A percentile compares a stretch with the other conserved stretches of the same genome.
Conservation (phyloP, 305 asterid genomes). For the Rubia balearica region DNA sequence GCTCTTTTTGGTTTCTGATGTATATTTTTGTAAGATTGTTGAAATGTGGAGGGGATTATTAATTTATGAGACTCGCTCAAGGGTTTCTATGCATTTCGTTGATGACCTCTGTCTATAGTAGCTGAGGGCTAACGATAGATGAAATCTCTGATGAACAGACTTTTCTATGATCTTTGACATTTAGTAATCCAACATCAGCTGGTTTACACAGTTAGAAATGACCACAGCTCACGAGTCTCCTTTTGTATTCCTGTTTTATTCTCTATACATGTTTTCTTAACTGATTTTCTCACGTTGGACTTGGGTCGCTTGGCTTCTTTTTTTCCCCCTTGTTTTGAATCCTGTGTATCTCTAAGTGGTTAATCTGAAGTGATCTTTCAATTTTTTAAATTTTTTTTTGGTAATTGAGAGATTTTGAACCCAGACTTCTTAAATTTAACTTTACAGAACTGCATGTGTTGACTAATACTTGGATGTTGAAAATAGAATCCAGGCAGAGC, state of each 20-base stretch:
- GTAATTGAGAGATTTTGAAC: not conserved
- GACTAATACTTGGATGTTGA: not conserved
- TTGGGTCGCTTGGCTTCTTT: no score
- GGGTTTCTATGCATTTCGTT: not conserved
- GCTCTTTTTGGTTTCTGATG: conserved; percentile 14
- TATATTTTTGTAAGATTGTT: conserved; percentile 4
- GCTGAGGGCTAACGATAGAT: conserved; percentile 5
- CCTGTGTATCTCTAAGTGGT: not conserved
- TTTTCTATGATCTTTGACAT: conserved; percentile 5
- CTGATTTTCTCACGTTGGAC: not conserved
- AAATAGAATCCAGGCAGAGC: no score
- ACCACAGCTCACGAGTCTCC: not conserved
- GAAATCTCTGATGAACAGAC: conserved; percentile 10
- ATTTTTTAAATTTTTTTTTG: not conserved
- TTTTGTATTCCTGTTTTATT: conserved; percentile 1
- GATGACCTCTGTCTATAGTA: conserved; percentile 12
- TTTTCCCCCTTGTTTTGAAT: not conserved
- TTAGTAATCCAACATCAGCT: conserved; percentile 3
- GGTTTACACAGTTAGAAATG: conserved; percentile 4
- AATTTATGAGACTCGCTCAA: not conserved
- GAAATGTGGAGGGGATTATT: conserved; percentile 9
- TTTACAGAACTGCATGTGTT: not conserved
- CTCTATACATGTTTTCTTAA: not conserved
- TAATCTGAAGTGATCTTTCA: not conserved
- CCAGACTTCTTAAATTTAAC: conserved; percentile 1